Evolutionary conservation across 805 yeast species (phyloP), one percentile per base, ranked within the genome.

Genomic region (Suhomyces faveliae): DNA sequence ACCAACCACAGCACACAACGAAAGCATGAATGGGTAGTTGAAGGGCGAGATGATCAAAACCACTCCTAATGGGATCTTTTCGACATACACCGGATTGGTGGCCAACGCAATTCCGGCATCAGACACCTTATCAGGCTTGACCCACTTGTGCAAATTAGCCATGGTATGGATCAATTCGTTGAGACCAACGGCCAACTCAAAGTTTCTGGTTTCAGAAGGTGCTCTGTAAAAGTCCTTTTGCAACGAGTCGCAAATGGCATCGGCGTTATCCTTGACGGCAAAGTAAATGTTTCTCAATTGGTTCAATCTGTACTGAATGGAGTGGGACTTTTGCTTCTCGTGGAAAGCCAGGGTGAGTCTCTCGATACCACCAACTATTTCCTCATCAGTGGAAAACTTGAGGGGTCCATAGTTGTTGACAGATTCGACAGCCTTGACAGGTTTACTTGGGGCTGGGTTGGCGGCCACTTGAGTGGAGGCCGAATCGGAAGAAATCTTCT

Each of bases 41-140:
- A 85, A 89, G 0, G 96, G 92, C 2, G 85, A 71, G 42, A 91
- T 81, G 43, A 92, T 73, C 50, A 90, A 74, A 3, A 85, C 85
- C 2, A 79, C 77, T 4, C 97, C 98, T 45, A 68, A 60, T 1
- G 78, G 77, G 35, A 70, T 64, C 50, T 62, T 60, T 51, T 70
- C 56, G 63, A 70, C 45, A 57, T 68, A 64, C 35, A 65, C 56
- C 22, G 64, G 66, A 48, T 58, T 52, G 49, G 67, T 57, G 20
- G 51, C 52, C 60, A 70, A 55, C 45, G 67, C 49, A 48, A 72
- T 43, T 1, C 83, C 75, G 30, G 67, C 47, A 45, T 64, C 68
- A 9, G 60, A 52, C 2, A 73, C 74, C 4, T 61, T 56, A 48
- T 74, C 74, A 1, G 84, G 84, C 53, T 78, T 78, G 23, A 78